Percentiles rank a stretch among this genome's conserved stretches.
Evolutionary conservation across 345 rosid genomes (phyloP).

Genomic region (Aquilaria sinensis): DNA sequence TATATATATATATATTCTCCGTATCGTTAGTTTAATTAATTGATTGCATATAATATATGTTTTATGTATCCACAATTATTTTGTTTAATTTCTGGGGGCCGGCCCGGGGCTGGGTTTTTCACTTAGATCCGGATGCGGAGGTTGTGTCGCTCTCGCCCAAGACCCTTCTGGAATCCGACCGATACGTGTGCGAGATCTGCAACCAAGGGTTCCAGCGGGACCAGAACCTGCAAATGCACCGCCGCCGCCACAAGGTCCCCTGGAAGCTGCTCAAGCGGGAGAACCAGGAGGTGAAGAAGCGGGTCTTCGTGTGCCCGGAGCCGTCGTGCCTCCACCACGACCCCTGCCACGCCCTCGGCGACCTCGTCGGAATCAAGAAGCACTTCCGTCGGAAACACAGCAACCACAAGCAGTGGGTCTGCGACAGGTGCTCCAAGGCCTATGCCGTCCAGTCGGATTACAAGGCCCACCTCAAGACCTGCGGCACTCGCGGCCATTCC

Average conservation of each 20-base stretch:
- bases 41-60: too few species aligned
- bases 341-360: constrained; percentile 83
- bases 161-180: constrained; percentile 70
- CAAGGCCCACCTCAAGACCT: constrained; percentile 86
- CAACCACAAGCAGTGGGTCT: constrained; percentile 76
- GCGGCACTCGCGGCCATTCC: constrained; percentile 86
- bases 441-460: constrained; percentile 89
- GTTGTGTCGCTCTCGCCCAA: constrained; percentile 73
- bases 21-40: background rate
- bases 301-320: constrained; percentile 82
- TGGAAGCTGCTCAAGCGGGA: constrained; percentile 85
- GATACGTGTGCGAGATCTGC: constrained; percentile 86
- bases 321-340: constrained; percentile 74
- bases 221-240: constrained; percentile 86
- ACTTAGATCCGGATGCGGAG: constrained; percentile 83
- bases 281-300: constrained; percentile 55
- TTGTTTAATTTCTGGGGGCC: background rate
- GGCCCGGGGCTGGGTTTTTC: background rate
- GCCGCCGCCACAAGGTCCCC: constrained; percentile 82
- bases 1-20: too few species aligned
- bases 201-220: constrained; percentile 88
- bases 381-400: constrained; percentile 79
- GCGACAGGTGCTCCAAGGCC: constrained; percentile 72
- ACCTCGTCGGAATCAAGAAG: constrained; percentile 81
- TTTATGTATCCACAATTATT: background rate